These are phyloP conservation scores for Colletotrichum higginsianum DNA, from an alignment of 2,329 filamentous ascomycete species.

Conservation along the genomic window DNA sequence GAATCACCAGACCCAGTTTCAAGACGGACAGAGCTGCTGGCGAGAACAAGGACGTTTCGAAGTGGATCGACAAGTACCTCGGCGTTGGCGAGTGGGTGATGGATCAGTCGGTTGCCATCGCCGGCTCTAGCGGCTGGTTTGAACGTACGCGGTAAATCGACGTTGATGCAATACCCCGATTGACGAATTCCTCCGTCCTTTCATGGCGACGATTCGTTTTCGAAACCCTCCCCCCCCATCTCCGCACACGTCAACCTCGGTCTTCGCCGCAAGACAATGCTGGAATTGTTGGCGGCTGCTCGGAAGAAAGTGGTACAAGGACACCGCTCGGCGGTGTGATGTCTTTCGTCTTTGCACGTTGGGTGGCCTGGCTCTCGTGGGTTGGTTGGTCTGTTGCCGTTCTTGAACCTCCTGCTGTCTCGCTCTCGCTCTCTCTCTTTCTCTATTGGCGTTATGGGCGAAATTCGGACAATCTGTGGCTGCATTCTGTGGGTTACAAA, in stretches of 20 bases:
- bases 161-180: not conserved
- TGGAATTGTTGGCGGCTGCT: slow-evolving; percentile 25
- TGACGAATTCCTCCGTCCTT: not conserved
- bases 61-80: slow-evolving; percentile 94
- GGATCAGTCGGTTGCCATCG: slow-evolving; percentile 95
- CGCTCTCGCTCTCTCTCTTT: slow-evolving; percentile 1
- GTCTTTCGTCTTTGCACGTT: not conserved
- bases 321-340: slow-evolving; percentile 9
- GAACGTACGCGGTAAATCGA: slow-evolving; percentile 81
- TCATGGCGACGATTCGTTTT: not conserved
- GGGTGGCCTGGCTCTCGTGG: slow-evolving; percentile 4
- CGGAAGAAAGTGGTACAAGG: slow-evolving; percentile 1
- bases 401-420: not conserved
- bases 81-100: slow-evolving; percentile 97
- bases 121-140: slow-evolving; percentile 90
- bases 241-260: not conserved
- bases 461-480: slow-evolving; percentile 1
- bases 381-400: not conserved
- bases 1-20: slow-evolving; percentile 78
- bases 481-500: not conserved
- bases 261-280: slow-evolving; percentile 5
- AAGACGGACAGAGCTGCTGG: slow-evolving; percentile 85
- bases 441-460: not conserved
- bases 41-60: slow-evolving; percentile 86
- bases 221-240: not conserved